Evolutionary conservation across 2,329 filamentous ascomycete genomes (phyloP).

Genomic region (Cephalotrichum gorgonifer): DNA sequence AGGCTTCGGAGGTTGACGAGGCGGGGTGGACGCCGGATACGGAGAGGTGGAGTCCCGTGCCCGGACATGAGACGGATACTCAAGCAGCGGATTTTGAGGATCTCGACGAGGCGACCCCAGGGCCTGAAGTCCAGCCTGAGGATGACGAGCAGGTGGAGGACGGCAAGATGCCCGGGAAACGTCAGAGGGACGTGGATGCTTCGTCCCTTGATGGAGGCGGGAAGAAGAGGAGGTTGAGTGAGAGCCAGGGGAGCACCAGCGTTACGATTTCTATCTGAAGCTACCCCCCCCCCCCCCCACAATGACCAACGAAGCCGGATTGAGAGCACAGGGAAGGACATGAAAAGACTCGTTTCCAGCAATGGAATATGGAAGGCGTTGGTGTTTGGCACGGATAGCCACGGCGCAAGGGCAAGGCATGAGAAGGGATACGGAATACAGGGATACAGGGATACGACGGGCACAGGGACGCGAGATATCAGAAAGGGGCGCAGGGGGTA

Average conservation of each 20-base stretch:
- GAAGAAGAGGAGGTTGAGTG: not conserved
- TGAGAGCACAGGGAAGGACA: no score
- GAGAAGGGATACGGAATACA: not conserved
- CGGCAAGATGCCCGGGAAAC: no score
- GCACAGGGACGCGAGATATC: no score
- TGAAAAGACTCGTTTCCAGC: not conserved
- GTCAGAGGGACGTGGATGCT: not conserved
- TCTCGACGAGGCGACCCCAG: no score
- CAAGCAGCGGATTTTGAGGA: not conserved
- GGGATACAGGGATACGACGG: no score
- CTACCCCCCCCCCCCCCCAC: no score
- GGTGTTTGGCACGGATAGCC: not conserved
- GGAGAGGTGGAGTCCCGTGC: not conserved
- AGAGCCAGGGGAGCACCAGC: not conserved
- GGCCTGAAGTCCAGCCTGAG: not conserved
- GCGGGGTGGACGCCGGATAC: not conserved
- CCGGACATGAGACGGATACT: not conserved
- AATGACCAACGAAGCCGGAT: no score
- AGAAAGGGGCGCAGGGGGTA: no score
- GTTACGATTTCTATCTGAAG: not conserved
- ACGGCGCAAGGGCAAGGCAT: not conserved
- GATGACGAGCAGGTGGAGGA: no score
- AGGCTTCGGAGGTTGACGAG: not conserved
- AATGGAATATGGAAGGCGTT: not conserved
- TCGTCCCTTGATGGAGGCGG: not conserved